These are phyloP conservation scores for Candida mesenterica DNA, from an alignment of 1,139 yeast genomes.

Conservation along the genomic window DNA sequence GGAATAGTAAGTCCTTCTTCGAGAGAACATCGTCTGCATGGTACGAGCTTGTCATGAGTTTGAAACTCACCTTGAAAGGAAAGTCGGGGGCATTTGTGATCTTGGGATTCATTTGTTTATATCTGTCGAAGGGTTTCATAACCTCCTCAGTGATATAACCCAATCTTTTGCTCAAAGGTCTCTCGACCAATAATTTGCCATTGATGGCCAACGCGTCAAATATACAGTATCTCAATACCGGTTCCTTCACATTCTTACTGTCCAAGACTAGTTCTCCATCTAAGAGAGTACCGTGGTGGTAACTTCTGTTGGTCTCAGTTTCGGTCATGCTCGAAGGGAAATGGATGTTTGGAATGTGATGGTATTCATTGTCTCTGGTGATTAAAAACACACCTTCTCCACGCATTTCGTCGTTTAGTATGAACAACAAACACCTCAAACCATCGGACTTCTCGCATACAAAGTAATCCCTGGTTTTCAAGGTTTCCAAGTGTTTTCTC, in stretches of 20 bases:
- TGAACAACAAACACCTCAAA: slow-evolving; percentile 69
- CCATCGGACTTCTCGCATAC: slow-evolving; percentile 98
- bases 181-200: slow-evolving; percentile 64
- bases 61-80: slow-evolving; percentile 83
- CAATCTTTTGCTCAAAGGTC: slow-evolving; percentile 74
- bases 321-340: slow-evolving; percentile 61
- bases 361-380: slow-evolving; percentile 86
- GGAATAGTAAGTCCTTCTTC: slow-evolving; percentile 71
- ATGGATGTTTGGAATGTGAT: slow-evolving; percentile 76
- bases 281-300: slow-evolving; percentile 81
- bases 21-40: slow-evolving; percentile 75
- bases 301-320: slow-evolving; percentile 51
- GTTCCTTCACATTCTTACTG: slow-evolving; percentile 46
- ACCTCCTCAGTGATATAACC: slow-evolving; percentile 86
- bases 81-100: slow-evolving; percentile 64
- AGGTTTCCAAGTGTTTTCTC: slow-evolving; percentile 62
- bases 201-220: slow-evolving; percentile 90
- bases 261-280: slow-evolving; percentile 89
- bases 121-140: slow-evolving; percentile 74
- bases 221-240: slow-evolving; percentile 68
- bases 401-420: slow-evolving; percentile 66
- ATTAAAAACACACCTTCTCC: slow-evolving; percentile 75
- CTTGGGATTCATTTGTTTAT: slow-evolving; percentile 68
- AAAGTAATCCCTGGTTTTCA: slow-evolving; percentile 61
- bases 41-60: slow-evolving; percentile 82